Evolutionary conservation across 1,139 yeast species (phyloP).

Genomic region (Taphrina populina): DNA sequence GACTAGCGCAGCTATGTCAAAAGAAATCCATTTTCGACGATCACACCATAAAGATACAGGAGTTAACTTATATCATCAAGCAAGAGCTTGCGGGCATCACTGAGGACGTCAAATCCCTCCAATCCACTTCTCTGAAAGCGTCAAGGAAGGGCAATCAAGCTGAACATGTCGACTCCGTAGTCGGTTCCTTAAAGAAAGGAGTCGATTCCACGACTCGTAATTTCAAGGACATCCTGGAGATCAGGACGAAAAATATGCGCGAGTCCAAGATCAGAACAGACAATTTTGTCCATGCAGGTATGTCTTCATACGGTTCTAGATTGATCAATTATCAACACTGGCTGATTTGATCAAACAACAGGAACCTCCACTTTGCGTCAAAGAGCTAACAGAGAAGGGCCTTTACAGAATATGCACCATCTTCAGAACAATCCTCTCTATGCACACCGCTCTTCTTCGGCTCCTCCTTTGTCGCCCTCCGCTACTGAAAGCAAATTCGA

Average conservation of each 20-base stretch:
- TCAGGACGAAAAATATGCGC: constrained; percentile 79
- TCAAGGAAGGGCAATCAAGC: constrained; percentile 54
- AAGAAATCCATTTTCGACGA: constrained; percentile 93
- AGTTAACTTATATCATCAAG: constrained; percentile 85
- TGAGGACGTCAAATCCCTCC: constrained; percentile 67
- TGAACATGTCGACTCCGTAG: constrained; percentile 80
- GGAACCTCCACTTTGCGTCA: constrained; percentile 15
- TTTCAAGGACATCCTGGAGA: constrained; percentile 81
- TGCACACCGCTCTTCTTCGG: constrained; percentile 24
- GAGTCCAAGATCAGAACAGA: constrained; percentile 80
- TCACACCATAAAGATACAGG: constrained; percentile 89
- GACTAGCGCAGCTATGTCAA: constrained; percentile 78
- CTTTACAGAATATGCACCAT: constrained; percentile 17
- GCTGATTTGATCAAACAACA: constrained; percentile 9
- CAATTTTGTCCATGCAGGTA: constrained; percentile 55
- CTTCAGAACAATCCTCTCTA: constrained; percentile 26
- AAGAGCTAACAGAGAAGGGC: constrained; percentile 22
- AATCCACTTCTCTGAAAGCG: constrained; percentile 51
- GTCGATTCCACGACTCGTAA: constrained; percentile 91
- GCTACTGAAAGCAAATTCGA: constrained; percentile 21
- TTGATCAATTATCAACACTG: neutral
- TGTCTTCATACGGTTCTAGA: constrained; percentile 48
- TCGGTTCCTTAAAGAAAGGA: constrained; percentile 78
- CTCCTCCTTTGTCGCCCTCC: constrained; percentile 31
- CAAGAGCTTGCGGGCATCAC: constrained; percentile 89